Percentiles rank a stretch among this genome's conserved stretches.
Conservation (phyloP, 2,329 filamentous ascomycete species). For the Alternaria burnsii region DNA sequence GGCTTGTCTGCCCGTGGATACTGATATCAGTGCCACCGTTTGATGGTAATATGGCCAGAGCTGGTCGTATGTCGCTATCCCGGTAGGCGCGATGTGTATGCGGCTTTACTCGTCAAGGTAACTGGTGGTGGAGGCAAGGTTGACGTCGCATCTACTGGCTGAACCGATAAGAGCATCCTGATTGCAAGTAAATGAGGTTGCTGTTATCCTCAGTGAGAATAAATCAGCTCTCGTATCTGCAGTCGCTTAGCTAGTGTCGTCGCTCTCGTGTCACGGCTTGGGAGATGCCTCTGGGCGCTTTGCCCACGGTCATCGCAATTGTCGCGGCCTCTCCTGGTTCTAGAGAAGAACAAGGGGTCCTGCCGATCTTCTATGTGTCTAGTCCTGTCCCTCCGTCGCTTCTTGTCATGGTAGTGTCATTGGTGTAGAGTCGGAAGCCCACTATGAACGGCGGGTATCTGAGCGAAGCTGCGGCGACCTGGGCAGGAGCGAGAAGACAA, state of each 20-base stretch:
- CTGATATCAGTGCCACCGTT: neutral
- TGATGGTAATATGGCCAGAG: too few relatives aligned
- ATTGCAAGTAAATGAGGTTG: neutral
- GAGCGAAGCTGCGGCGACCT: constrained; percentile 1
- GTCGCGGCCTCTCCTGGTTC: neutral
- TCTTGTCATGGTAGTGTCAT: neutral
- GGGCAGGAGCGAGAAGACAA: neutral
- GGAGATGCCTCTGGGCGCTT: neutral
- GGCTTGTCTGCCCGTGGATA: neutral
- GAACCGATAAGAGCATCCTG: neutral
- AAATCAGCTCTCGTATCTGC: neutral
- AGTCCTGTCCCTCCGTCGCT: neutral
- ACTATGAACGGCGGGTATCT: neutral
- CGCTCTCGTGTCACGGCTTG: neutral
- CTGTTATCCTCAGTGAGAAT: neutral
- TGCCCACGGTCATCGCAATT: neutral
- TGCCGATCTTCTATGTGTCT: neutral
- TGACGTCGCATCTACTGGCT: neutral
- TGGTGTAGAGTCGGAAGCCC: neutral
- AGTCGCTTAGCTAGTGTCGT: neutral
- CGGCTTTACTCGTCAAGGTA: neutral
- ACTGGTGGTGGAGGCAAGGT: neutral
- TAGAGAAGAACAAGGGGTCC: neutral
- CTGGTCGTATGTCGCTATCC: neutral
- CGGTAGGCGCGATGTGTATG: neutral